Conservation (phyloP, 495 filamentous ascomycete species). For the Aeminium ludgeri region DNA sequence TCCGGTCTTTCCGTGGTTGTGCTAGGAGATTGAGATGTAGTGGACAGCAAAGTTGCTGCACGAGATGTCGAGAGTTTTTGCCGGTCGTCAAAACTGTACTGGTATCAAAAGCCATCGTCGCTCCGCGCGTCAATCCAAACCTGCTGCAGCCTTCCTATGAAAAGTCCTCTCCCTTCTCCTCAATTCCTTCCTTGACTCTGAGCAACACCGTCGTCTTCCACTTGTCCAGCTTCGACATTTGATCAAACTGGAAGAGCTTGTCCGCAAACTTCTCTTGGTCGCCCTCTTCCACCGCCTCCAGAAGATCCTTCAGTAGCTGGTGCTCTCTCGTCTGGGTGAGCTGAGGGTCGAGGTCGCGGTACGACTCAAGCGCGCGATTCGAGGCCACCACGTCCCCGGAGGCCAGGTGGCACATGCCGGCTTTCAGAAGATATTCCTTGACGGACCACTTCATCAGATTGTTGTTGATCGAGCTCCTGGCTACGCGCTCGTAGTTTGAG, state of each 20-base stretch:
- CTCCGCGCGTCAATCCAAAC: neutral
- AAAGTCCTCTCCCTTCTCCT: slow-evolving; percentile 59
- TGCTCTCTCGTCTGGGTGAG: slow-evolving; percentile 63
- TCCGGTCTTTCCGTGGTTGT: no score
- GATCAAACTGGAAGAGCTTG: slow-evolving; percentile 72
- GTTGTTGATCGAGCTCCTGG: slow-evolving; percentile 34
- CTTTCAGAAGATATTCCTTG: slow-evolving; percentile 86
- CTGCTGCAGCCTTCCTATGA: slow-evolving; percentile 28
- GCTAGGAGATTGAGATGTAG: no score
- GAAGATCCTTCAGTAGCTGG: slow-evolving; percentile 58
- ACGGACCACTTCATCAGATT: slow-evolving; percentile 79
- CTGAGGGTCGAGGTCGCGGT: slow-evolving; percentile 61
- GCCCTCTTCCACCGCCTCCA: slow-evolving; percentile 48
- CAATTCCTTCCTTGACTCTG: slow-evolving; percentile 65
- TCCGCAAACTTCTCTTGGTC: slow-evolving; percentile 71
- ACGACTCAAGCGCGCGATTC: slow-evolving; percentile 60
- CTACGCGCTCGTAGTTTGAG: slow-evolving; percentile 65
- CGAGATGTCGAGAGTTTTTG: neutral
- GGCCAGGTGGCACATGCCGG: slow-evolving; percentile 40
- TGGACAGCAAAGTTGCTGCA: neutral
- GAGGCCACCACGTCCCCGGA: slow-evolving; percentile 52
- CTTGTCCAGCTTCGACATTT: slow-evolving; percentile 79
- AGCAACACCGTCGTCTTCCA: slow-evolving; percentile 86
- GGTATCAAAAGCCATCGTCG: neutral
- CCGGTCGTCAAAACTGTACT: neutral